These are phyloP conservation scores for Neurospora sp. DNA, from an alignment of 495 filamentous ascomycete genomes.

Conservation along the genomic window DNA sequence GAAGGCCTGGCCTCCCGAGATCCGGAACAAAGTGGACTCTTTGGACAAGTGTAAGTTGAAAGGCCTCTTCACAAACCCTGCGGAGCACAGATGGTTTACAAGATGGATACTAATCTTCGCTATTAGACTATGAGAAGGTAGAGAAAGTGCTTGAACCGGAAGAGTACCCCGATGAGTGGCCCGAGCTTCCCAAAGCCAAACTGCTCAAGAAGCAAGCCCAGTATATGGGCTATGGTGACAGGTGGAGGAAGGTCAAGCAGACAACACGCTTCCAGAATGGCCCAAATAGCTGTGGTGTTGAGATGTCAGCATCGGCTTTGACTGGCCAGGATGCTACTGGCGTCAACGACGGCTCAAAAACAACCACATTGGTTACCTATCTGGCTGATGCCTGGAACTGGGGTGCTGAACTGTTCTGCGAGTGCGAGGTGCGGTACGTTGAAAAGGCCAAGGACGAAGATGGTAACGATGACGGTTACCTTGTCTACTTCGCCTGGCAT, in stretches of 20 bases:
- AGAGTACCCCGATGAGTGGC: slow-evolving; percentile 47
- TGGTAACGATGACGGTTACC: slow-evolving; percentile 46
- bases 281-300: slow-evolving; percentile 50
- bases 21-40: slow-evolving; percentile 33
- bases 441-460: slow-evolving; percentile 38
- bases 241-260: slow-evolving; percentile 47
- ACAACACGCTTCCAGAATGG: slow-evolving; percentile 53
- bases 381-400: slow-evolving; percentile 66
- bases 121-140: slow-evolving; percentile 46
- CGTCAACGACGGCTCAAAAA: slow-evolving; percentile 60
- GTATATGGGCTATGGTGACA: slow-evolving; percentile 36
- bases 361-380: slow-evolving; percentile 54
- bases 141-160: slow-evolving; percentile 48
- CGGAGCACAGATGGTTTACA: background rate
- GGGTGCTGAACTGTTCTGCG: slow-evolving; percentile 65
- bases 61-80: background rate
- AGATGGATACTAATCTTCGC: background rate
- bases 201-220: slow-evolving; percentile 48
- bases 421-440: slow-evolving; percentile 59
- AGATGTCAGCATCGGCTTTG: slow-evolving; percentile 48
- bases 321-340: slow-evolving; percentile 55
- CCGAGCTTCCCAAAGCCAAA: slow-evolving; percentile 43
- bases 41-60: slow-evolving; percentile 41
- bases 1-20: slow-evolving; percentile 50
- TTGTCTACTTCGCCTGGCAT: slow-evolving; percentile 58